Base-by-base conservation (phyloP, 1,284 basidiomycete genomes). In the Puccinia triticina region DNA sequence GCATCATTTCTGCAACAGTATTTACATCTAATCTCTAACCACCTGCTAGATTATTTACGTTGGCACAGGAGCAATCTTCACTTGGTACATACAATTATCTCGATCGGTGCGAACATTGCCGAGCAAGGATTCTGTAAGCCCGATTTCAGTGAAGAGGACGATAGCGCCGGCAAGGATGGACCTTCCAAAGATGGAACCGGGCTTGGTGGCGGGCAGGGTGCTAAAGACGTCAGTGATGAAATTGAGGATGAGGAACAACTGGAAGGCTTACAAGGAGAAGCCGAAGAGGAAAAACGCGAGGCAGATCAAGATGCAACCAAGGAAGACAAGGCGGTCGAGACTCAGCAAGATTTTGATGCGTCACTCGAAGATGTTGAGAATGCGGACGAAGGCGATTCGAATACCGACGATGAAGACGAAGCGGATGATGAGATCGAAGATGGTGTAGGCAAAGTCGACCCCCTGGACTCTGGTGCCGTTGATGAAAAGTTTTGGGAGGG, bases 401-500 rank as follows among this genome's bases (percentile, higher is more conserved):
- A 90, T 32, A 90, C 90, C 1, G 89, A 90, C 0, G 90, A 90
- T 3, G 90, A 89, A 29, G 89, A 89, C 23, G 90, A 90, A 21
- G 89, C 89, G 1, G 88, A 88, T 21, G 61, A 37, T 40, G 61
- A 66, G 23, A 18, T 91, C 26, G 94, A 98, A 66, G 96, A 98
- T 84, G 92, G 92, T 82, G 88, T 96, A 37, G 95, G 92, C 40
- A 91, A 96, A 83, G 89, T 98, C 61, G 95, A 97, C 87, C 91
- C 92, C 1, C 89, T 91, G n/a, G 95, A 98, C 87, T 93, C 94
- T 11, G 90, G 91, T 37, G 92, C 92, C 0, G 91, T 98, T 14
- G 96, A 99, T 86, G 96, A 99, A 88, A 98, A 98, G 88, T 89
- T 99, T 84, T 98, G 97, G 96, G 94, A 93, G 50, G 93, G 95